Evolutionary conservation across 352 stramenopile genomes (phyloP).

Genomic region (Phytophthora cajani): DNA sequence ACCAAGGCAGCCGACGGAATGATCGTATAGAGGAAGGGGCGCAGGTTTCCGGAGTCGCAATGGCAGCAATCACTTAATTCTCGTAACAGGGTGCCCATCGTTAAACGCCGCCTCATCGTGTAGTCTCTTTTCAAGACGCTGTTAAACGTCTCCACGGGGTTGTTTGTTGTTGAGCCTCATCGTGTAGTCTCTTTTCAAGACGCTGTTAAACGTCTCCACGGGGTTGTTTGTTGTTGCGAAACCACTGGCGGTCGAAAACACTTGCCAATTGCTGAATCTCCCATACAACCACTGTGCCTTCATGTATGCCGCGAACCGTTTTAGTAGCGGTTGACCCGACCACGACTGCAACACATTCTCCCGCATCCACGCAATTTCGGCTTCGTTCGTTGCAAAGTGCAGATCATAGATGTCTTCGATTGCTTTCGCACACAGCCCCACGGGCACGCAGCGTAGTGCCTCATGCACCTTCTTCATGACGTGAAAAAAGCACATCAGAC

Average conservation of each 20-base stretch:
- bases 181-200: slow-evolving; percentile 36
- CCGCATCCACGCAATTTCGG: neutral
- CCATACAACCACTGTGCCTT: neutral
- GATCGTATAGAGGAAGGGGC: neutral
- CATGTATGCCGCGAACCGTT: neutral
- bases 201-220: slow-evolving; percentile 33
- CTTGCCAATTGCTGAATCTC: neutral
- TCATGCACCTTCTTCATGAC: slow-evolving; percentile 7
- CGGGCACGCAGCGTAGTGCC: neutral
- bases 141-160: slow-evolving; percentile 40
- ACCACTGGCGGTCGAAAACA: neutral
- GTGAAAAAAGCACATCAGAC: slow-evolving; percentile 31
- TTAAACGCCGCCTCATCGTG: slow-evolving; percentile 13
- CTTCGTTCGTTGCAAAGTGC: neutral
- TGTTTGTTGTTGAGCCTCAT: slow-evolving; percentile 25
- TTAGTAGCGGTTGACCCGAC: neutral
- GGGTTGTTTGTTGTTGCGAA: slow-evolving; percentile 30
- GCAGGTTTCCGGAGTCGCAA: neutral
- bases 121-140: slow-evolving; percentile 31
- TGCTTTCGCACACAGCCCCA: neutral
- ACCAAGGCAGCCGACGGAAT: neutral
- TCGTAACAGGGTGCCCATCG: slow-evolving; percentile 4
- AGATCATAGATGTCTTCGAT: slow-evolving; percentile 6
- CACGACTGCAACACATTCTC: neutral
- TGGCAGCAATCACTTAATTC: slow-evolving; percentile 6